Base-by-base conservation (phyloP, 306 rosid genomes). In the Nissolia schottii region DNA sequence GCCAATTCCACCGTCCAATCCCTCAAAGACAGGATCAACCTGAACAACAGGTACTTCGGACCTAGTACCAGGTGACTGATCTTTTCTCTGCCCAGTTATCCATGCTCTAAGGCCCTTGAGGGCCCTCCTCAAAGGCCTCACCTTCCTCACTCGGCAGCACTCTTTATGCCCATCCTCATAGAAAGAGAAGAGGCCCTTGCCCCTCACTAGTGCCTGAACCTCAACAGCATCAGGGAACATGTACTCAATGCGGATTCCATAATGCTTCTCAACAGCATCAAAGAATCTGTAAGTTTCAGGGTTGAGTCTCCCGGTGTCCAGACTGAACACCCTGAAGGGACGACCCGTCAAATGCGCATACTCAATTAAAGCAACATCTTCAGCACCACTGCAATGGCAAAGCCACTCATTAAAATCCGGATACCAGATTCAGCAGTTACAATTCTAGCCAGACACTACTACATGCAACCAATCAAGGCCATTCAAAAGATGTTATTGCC, bases 21-120 rank as follows among this genome's bases (percentile, higher is more conserved):
- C 98, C 74, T 88, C 95, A 40, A 90, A 92, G 53, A 79, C 92
- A 0, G 98, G 98, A 84, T 92, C 98, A 23, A 90, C 86, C 81
- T 92, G 91, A 40, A 90, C 96, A 64, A 90, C 84, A 1, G 98
- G 96, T 64, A 92, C 19, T 65, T 88, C 95, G 23, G 98, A 90
- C 83, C 95, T 80, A 18, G 98, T 92, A 9, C 96, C 95, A 0
- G 96, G 98, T 66, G 98, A 92, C 67, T 92, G 98, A 67, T 92
- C 98, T 70, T 92, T 92, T 50, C 96, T 86, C 77, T 92, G 98
- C 29, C 98, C 98, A 1, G 96, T 92, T 76, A 92, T 89, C 96
- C 98, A 90, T 38, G 96, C 98, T 4, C 84, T 84, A 0, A 90
- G 88, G 11, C 98, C 96, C 88, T 90, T 92, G 0, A 90, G 87